Percentiles rank a stretch among this genome's conserved stretches.
phyloP scores from a whole-genome alignment of 2,329 filamentous ascomycete species.

The Tolypocladium sp. region DNA sequence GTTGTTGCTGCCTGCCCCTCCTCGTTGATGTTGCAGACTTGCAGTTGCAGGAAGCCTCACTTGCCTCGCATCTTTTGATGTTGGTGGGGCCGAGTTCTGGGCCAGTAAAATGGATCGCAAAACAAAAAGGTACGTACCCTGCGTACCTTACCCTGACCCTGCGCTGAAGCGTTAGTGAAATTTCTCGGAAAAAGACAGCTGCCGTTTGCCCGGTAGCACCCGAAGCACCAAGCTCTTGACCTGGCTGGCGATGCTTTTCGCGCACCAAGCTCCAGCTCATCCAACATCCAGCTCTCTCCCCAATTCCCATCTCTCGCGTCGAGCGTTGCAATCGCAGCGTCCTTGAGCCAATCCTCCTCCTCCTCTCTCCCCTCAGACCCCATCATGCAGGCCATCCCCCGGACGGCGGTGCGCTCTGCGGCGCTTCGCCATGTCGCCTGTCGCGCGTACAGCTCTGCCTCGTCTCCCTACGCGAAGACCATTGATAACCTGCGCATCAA shows the following conservation, averaged over 20 bases:
- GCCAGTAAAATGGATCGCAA: background rate
- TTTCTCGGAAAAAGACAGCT: slow-evolving; percentile 13
- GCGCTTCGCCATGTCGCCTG: slow-evolving; percentile 55
- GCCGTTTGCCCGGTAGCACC: slow-evolving; percentile 12
- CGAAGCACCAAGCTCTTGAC: slow-evolving; percentile 8
- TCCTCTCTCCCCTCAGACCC: slow-evolving; percentile 4
- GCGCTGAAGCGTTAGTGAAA: background rate
- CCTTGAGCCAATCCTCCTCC: slow-evolving; percentile 1
- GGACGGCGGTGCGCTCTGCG: slow-evolving; percentile 58
- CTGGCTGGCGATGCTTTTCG: slow-evolving; percentile 6
- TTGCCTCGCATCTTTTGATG: background rate
- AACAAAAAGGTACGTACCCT: background rate
- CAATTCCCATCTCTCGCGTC: slow-evolving; percentile 9
- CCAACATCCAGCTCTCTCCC: slow-evolving; percentile 5
- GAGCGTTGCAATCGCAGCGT: slow-evolving; percentile 11
- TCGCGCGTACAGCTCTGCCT: slow-evolving; percentile 62
- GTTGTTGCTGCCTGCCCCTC: background rate
- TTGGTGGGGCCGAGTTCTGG: background rate
- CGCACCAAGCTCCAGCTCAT: slow-evolving; percentile 9
- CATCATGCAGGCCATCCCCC: slow-evolving; percentile 79
- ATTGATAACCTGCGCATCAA: slow-evolving; percentile 88
- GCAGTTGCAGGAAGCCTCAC: too few relatives aligned
- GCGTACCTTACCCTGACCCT: background rate
- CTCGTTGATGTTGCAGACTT: too few relatives aligned
- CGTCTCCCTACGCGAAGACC: slow-evolving; percentile 62